Conservation (phyloP, 352 stramenopile species). For the Thraustochytrium sp. region DNA sequence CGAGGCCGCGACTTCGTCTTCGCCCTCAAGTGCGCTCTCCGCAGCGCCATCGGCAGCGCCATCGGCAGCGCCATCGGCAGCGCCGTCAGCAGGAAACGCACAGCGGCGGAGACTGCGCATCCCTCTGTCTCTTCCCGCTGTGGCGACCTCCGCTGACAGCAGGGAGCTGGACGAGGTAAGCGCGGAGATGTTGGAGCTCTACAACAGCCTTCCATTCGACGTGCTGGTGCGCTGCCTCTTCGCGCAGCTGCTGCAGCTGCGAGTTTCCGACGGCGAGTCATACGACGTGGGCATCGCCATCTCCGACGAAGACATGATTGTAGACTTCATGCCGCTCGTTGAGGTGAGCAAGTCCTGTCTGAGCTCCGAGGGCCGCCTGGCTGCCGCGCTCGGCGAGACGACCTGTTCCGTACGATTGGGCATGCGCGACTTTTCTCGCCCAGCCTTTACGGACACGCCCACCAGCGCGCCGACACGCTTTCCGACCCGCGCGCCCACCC, state of each 20-base stretch:
- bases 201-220: background rate
- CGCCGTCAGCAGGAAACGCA: no score
- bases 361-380: no score
- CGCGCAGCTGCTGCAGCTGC: background rate
- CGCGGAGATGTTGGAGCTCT: background rate
- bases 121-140: background rate
- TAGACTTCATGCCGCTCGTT: background rate
- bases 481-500: background rate
- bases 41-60: no score
- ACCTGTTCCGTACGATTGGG: background rate
- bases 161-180: background rate
- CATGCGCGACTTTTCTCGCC: background rate
- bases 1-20: no score
- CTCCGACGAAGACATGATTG: background rate
- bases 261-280: background rate
- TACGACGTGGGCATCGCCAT: background rate
- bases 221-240: background rate
- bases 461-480: background rate
- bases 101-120: no score
- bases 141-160: background rate
- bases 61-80: no score
- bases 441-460: no score
- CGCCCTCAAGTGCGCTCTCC: no score
- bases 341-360: background rate
- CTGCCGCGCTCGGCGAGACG: background rate